Conservation (phyloP, 805 yeast genomes). For the Jamesozyma jinghongensis region DNA sequence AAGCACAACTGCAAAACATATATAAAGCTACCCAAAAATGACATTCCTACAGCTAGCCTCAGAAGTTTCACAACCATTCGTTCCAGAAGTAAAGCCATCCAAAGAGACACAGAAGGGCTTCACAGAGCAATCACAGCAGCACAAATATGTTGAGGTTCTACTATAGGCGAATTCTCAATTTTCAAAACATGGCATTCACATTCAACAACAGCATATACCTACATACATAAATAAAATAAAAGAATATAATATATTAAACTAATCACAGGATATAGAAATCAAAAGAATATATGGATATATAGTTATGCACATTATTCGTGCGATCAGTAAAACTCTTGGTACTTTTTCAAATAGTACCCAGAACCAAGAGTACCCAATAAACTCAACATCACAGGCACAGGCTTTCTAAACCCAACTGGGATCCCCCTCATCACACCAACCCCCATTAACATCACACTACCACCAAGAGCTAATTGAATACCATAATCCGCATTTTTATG, state of each 20-base stretch:
- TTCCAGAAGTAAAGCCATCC: too few species aligned
- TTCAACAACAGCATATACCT: too few species aligned
- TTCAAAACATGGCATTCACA: too few species aligned
- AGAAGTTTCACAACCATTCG: conserved; percentile 49
- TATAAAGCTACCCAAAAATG: conserved; percentile 10
- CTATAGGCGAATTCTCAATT: too few species aligned
- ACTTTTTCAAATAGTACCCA: conserved; percentile 64
- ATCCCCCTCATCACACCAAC: conserved; percentile 70
- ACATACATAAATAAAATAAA: background rate
- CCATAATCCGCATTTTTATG: conserved; percentile 70
- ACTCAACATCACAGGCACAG: conserved; percentile 62
- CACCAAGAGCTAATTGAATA: conserved; percentile 66
- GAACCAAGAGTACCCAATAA: conserved; percentile 56
- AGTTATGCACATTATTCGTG: background rate
- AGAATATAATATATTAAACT: background rate
- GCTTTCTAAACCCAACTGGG: conserved; percentile 52
- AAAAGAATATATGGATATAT: background rate
- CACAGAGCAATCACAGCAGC: too few species aligned
- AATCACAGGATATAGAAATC: background rate
- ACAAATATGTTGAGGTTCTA: too few species aligned
- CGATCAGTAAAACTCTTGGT: conserved; percentile 54
- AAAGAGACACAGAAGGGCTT: too few species aligned
- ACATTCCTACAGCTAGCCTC: conserved; percentile 47
- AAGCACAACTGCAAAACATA: conserved; percentile 4
- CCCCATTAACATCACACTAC: conserved; percentile 54